These are phyloP conservation scores for Erigeron philadelphicus DNA, from an alignment of 140 eudicot genomes.

Conservation along the genomic window DNA sequence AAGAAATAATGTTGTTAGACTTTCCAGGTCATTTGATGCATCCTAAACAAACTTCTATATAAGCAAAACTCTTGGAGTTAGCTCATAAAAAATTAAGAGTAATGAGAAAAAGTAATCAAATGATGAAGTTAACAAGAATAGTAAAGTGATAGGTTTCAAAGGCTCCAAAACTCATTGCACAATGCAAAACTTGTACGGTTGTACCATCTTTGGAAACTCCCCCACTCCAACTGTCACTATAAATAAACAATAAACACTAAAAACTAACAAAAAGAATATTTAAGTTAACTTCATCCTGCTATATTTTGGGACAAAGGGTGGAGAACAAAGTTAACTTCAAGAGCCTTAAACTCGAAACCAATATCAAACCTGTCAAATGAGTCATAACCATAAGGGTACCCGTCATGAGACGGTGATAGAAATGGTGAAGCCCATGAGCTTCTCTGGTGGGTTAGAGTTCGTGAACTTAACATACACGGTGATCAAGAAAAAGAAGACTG, in stretches of 20 bases:
- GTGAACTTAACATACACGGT: slow-evolving; percentile 55
- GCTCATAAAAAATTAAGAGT: too few relatives aligned
- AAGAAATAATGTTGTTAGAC: too few relatives aligned
- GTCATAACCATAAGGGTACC: slow-evolving; percentile 31
- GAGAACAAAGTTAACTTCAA: too few relatives aligned
- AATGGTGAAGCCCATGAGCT: slow-evolving; percentile 43
- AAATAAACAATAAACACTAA: neutral
- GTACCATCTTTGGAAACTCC: slow-evolving; percentile 7
- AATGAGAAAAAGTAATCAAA: too few relatives aligned
- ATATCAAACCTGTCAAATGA: slow-evolving; percentile 20
- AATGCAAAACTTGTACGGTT: neutral
- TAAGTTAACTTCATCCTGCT: neutral
- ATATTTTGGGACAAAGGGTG: neutral
- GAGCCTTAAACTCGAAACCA: too few relatives aligned
- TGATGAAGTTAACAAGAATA: slow-evolving; percentile 4
- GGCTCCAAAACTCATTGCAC: neutral
- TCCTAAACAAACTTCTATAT: too few relatives aligned
- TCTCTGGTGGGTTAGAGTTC: slow-evolving; percentile 62
- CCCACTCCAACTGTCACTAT: neutral
- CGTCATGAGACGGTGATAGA: slow-evolving; percentile 47
- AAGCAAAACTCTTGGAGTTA: too few relatives aligned
- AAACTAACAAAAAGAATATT: neutral
- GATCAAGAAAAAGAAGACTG: slow-evolving; percentile 38
- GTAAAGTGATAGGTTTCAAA: neutral
- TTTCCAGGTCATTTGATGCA: too few relatives aligned